Evolutionary conservation across 2,329 filamentous ascomycete genomes (phyloP), one percentile per base, ranked within the genome.

Genomic region (Alternaria postmessia): DNA sequence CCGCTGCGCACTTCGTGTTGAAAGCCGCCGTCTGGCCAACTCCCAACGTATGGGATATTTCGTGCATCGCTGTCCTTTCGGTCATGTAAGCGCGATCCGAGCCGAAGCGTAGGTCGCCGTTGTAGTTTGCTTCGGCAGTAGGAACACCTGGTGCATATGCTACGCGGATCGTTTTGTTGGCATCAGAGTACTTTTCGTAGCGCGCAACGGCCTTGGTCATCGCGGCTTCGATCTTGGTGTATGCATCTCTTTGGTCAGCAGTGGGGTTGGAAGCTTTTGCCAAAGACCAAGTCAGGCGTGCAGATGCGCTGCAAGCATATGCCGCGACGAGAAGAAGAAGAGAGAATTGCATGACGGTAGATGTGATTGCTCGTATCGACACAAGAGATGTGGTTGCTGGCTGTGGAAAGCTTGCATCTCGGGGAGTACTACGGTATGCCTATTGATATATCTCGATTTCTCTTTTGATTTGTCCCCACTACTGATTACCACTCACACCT

Each of bases 101-200:
- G 18, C 75, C 75, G 56, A 77, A 77, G 34, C 75, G 72, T 12
- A 77, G 59, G 55, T 75, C 71, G 38, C 75, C 75, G 57, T 74
- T 75, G 66, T 75, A 77, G 56, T 65, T 70, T n/a, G 73, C 75
- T 57, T 77, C 75, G 2, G 75, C 74, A 7, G 75, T 77, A 7
- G 74, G 73, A 0, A 77, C 75, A 34, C 75, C 67, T 3, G 75
- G 74, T 3, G 63, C 64, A 57, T 77, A 77, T 52, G 64, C 64
- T 11, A 76, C 73, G 20, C 63, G 63, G 44, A 77, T 71, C 6
- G 47, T 65, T 39, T 77, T 77, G 34, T 59, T 66, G 38, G 70
- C 66, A 18, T 63, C 57, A 14, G 68, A 70, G 61, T 63, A 68
- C 46, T 59, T 66, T 22, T 52, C 44, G 48, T 76, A 75, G 36